These are phyloP conservation scores for Rhizopus delemar DNA, from an alignment of 371 early-diverging fungal species.

Conservation along the genomic window DNA sequence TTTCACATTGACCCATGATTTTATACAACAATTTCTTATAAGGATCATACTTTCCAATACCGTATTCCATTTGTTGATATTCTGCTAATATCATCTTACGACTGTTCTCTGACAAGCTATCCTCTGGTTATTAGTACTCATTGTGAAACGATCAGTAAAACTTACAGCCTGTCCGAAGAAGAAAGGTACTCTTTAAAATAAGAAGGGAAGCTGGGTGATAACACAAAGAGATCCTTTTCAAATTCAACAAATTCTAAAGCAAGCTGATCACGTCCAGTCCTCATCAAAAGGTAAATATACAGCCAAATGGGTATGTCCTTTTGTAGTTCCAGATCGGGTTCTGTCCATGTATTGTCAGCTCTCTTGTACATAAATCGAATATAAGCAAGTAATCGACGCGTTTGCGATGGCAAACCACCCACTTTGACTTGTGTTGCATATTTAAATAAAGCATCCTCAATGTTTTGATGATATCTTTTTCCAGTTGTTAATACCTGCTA, in stretches of 20 bases:
- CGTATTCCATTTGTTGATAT: slow-evolving; percentile 59
- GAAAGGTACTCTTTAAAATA: slow-evolving; percentile 72
- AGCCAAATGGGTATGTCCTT: slow-evolving; percentile 81
- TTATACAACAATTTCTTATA: slow-evolving; percentile 87
- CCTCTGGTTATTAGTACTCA: slow-evolving; percentile 3
- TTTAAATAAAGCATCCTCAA: slow-evolving; percentile 14
- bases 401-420: slow-evolving; percentile 17
- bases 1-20: slow-evolving; percentile 85
- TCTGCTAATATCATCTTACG: slow-evolving; percentile 56
- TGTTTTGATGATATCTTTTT: slow-evolving; percentile 7
- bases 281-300: slow-evolving; percentile 74
- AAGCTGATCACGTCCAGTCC: slow-evolving; percentile 68
- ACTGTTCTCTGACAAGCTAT: slow-evolving; percentile 43
- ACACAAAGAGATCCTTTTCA: slow-evolving; percentile 50
- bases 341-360: neutral
- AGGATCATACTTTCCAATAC: slow-evolving; percentile 64
- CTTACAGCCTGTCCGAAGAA: slow-evolving; percentile 29
- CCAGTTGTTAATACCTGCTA: neutral
- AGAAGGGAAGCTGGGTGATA: slow-evolving; percentile 56
- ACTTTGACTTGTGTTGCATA: slow-evolving; percentile 14
- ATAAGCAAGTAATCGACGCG: slow-evolving; percentile 8
- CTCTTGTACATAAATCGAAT: slow-evolving; percentile 3
- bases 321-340: slow-evolving; percentile 38
- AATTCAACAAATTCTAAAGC: slow-evolving; percentile 66
- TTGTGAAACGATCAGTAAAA: neutral